phyloP scores from a whole-genome alignment of 2,329 filamentous ascomycete species.

The Cercospora beticola region DNA sequence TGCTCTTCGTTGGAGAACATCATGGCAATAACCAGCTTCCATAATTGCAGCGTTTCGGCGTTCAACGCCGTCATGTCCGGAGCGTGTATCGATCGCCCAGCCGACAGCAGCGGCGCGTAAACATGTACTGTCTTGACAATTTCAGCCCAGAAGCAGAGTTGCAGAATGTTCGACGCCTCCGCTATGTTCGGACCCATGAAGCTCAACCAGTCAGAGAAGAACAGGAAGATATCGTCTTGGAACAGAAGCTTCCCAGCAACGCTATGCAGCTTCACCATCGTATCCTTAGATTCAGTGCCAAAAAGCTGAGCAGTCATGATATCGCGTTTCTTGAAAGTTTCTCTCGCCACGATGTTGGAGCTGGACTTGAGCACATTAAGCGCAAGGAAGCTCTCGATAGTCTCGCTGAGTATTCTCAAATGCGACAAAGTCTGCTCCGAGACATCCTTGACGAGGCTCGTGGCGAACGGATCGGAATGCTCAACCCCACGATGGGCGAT shows the following conservation, averaged over 20 bases:
- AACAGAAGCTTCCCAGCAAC: constrained; percentile 53
- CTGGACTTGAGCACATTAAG: constrained; percentile 68
- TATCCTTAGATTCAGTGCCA: constrained; percentile 29
- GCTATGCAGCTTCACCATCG: constrained; percentile 27
- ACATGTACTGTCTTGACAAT: constrained; percentile 75
- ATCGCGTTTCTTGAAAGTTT: constrained; percentile 30
- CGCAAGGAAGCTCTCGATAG: constrained; percentile 78
- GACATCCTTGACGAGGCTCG: constrained; percentile 73
- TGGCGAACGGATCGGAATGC: constrained; percentile 61
- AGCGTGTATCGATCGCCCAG: not conserved
- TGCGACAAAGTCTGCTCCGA: constrained; percentile 82
- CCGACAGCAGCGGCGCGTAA: constrained; percentile 40
- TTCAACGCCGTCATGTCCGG: not conserved
- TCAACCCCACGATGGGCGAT: constrained; percentile 87
- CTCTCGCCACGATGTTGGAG: constrained; percentile 38
- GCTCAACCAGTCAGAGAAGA: constrained; percentile 65
- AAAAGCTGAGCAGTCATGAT: constrained; percentile 35
- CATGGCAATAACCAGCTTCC: constrained; percentile 7
- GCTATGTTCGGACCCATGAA: constrained; percentile 33
- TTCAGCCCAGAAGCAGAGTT: constrained; percentile 86
- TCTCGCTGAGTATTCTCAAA: constrained; percentile 84
- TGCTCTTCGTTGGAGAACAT: constrained; percentile 9
- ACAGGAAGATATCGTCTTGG: constrained; percentile 70
- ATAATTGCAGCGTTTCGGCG: not conserved
- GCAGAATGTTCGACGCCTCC: constrained; percentile 60